Base-by-base conservation (phyloP, 2,329 filamentous ascomycete species). In the Laburnicola sp. region DNA sequence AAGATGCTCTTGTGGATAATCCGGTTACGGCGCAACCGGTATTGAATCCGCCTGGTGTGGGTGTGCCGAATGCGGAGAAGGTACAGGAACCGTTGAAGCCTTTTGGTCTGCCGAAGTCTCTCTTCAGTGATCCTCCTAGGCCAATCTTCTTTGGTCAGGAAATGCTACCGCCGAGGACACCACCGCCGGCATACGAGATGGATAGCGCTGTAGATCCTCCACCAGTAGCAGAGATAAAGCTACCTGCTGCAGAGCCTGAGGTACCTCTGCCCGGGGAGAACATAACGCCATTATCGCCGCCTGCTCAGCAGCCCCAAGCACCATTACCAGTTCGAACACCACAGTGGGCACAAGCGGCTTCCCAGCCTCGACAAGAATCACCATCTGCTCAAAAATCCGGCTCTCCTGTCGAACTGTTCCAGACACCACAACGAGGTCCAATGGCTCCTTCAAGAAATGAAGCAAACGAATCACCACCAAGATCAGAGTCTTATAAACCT, bases 1-100 rank as follows among this genome's bases (percentile, higher is more conserved):
- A 62, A 35, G 60, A 68, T 40, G 59, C 59, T 11, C 68, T 66
- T 8, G 48, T 62, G 32, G 68, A 70, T 41, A 53, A 59, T 4
- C 62, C 63, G 5, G 44, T 66, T 11, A 59, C 53, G 6, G 40
- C 41, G 5, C 57, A 64, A 39, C 42, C 56, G 9, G 38, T 60
- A n/a, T 45, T 61, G 25, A 48, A 51, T 4, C 58, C 52, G 2
- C 62, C 63, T 6, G 63, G 64, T 2, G 56, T 61, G 1, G 11
- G 41, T 38, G 7, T 43, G 6, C 11, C 39, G 11, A 45, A 43
- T 35, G 43, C 30, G 37, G 38, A 46, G 35, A 32, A 41, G 11
- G 32, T 26, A 7, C 22, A 40, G 4, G 16, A 31, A n/a, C 44
- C 50, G 8, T 31, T 37, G 9, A 50, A 45, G 50, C 58, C 59